These are phyloP conservation scores for Mychonastes homosphaera DNA, from an alignment of 139 green algal genomes.

Conservation along the genomic window DNA sequence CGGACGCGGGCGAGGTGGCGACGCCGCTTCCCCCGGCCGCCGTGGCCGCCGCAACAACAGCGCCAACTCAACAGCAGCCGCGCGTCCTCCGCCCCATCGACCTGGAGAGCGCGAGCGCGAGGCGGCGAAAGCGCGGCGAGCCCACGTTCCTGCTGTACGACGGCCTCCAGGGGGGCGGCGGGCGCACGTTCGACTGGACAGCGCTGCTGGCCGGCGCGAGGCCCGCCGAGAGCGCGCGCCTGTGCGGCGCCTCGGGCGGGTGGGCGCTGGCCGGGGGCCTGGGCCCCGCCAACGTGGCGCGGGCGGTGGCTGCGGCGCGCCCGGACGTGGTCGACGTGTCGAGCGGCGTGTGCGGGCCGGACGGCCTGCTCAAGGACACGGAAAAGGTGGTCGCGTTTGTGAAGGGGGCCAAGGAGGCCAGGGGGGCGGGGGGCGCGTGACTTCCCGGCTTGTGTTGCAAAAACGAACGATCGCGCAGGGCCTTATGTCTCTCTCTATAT, in stretches of 20 bases:
- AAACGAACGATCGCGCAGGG: no score
- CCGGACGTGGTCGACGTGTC: constrained; percentile 71
- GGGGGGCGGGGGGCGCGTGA: not conserved
- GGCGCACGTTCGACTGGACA: constrained; percentile 51
- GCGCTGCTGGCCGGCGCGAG: constrained; percentile 21
- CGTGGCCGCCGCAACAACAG: not conserved
- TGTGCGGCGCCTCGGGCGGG: constrained; percentile 22
- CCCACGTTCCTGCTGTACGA: not conserved
- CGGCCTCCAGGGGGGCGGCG: constrained; percentile 44
- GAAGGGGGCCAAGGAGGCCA: constrained; percentile 8
- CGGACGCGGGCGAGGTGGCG: constrained; percentile 35
- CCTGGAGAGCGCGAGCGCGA: not conserved
- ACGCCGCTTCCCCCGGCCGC: constrained; percentile 31
- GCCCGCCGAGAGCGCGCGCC: no score
- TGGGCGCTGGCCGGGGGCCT: constrained; percentile 75
- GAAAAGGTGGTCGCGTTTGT: constrained; percentile 31
- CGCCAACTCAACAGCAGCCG: not conserved
- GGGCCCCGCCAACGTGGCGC: constrained; percentile 51
- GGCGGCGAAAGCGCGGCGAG: not conserved
- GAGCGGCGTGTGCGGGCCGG: constrained; percentile 57
- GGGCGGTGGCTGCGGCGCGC: constrained; percentile 34
- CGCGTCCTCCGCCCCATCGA: no score
- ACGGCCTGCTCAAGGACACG: constrained; percentile 41
- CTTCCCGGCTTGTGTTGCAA: no score
- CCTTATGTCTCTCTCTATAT: no score